Conservation (phyloP, 257 asterid genomes). For the Henckelia pumila region DNA sequence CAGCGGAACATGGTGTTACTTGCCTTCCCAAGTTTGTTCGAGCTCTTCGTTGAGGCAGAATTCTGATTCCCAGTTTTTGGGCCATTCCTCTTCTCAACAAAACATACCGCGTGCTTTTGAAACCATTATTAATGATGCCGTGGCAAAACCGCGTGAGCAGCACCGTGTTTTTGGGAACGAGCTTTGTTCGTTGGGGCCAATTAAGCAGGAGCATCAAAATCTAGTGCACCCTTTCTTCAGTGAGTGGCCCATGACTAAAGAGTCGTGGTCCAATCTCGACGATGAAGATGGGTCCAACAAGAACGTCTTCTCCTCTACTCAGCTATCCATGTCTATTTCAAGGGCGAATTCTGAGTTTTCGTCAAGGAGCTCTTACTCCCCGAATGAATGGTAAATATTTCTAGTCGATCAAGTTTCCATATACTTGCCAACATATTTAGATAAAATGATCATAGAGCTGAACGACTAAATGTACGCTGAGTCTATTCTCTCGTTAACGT, state of each 20-base stretch:
- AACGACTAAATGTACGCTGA: slow-evolving; percentile 12
- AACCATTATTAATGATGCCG: slow-evolving; percentile 37
- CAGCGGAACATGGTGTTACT: slow-evolving; percentile 54
- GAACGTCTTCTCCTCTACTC: slow-evolving; percentile 65
- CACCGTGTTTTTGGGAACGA: slow-evolving; percentile 71
- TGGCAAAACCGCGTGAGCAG: slow-evolving; percentile 59
- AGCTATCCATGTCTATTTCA: slow-evolving; percentile 80
- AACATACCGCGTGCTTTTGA: slow-evolving; percentile 43
- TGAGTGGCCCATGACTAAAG: slow-evolving; percentile 83
- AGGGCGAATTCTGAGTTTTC: slow-evolving; percentile 59
- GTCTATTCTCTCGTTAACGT: slow-evolving; percentile 1
- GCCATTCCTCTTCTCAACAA: slow-evolving; percentile 43
- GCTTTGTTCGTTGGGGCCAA: slow-evolving; percentile 41
- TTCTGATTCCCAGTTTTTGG: slow-evolving; percentile 46
- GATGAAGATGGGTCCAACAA: slow-evolving; percentile 57
- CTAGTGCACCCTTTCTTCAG: slow-evolving; percentile 81
- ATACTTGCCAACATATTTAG: not conserved
- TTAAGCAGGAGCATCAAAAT: slow-evolving; percentile 62
- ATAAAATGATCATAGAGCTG: not conserved
- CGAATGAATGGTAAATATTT: slow-evolving; percentile 50
- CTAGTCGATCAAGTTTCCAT: not conserved
- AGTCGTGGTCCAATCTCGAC: slow-evolving; percentile 74
- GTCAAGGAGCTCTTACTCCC: slow-evolving; percentile 48
- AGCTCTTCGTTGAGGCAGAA: slow-evolving; percentile 48
- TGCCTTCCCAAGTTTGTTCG: slow-evolving; percentile 64